Conservation (phyloP, 129 eudicot genomes). For the Chrysanthemum seticuspe region DNA sequence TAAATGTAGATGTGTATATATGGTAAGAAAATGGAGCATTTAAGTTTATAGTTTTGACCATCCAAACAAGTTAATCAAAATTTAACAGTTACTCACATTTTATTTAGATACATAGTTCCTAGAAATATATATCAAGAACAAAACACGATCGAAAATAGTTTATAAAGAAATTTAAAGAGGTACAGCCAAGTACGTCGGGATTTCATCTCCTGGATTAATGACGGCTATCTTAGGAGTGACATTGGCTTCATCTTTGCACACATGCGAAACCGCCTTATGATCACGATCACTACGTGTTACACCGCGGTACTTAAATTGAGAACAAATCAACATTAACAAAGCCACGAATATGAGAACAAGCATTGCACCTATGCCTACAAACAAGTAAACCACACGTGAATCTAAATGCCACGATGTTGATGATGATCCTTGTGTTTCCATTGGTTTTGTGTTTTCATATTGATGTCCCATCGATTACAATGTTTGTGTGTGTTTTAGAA, state of each 20-base stretch:
- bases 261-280: background rate
- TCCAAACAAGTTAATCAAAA: too few relatives aligned
- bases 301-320: slow-evolving; percentile 20
- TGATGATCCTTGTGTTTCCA: slow-evolving; percentile 4
- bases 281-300: background rate
- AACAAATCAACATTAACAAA: slow-evolving; percentile 48
- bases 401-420: slow-evolving; percentile 30
- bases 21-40: too few relatives aligned
- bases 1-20: too few relatives aligned
- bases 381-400: slow-evolving; percentile 43
- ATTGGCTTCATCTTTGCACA: slow-evolving; percentile 17
- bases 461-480: slow-evolving; percentile 15
- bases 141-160: background rate
- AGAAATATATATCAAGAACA: background rate
- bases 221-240: slow-evolving; percentile 40
- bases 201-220: slow-evolving; percentile 64
- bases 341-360: slow-evolving; percentile 44
- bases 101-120: background rate
- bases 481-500: background rate
- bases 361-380: slow-evolving; percentile 45
- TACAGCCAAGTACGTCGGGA: slow-evolving; percentile 54
- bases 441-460: slow-evolving; percentile 15
- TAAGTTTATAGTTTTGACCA: too few relatives aligned
- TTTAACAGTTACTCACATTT: too few relatives aligned
- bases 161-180: slow-evolving; percentile 27